Percentiles rank a stretch among this genome's conserved stretches.
These are phyloP conservation scores for Eucalyptus regnans DNA, from an alignment of 345 rosid species.

Conservation along the genomic window DNA sequence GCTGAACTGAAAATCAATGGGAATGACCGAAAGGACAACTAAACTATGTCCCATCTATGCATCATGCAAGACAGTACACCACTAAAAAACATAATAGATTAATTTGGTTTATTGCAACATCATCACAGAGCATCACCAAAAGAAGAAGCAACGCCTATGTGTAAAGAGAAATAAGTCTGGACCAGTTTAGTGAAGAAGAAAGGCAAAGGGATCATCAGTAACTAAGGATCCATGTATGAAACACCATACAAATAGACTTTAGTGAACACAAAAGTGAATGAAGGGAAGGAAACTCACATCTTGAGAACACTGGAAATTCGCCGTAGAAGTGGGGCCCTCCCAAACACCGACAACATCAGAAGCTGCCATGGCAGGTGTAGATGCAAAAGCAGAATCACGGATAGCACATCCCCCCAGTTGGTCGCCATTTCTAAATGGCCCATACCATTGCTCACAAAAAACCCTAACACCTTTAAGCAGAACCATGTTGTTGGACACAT, in stretches of 20 bases:
- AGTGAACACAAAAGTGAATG: not conserved
- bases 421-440: conserved; percentile 83
- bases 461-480: conserved; percentile 36
- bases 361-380: conserved; percentile 47
- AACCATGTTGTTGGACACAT: conserved; percentile 16
- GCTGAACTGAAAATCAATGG: not conserved
- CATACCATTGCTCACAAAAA: conserved; percentile 78
- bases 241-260: not conserved
- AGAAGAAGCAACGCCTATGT: not conserved
- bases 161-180: not conserved
- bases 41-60: not conserved
- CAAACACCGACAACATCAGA: conserved; percentile 44
- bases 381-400: conserved; percentile 74
- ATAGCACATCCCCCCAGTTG: conserved; percentile 85
- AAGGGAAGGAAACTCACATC: conserved; percentile 19
- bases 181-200: not conserved
- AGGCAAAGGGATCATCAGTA: not conserved
- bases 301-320: conserved; percentile 23
- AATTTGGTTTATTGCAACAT: not conserved
- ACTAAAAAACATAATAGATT: not conserved
- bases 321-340: conserved; percentile 37
- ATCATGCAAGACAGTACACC: not conserved
- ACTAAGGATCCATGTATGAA: not conserved
- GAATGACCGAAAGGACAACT: not conserved
- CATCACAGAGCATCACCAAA: not conserved